A percentile compares a stretch with the other conserved stretches of the same genome.
Conservation (phyloP, 2,329 filamentous ascomycete genomes). For the Byssochlamys sp. region DNA sequence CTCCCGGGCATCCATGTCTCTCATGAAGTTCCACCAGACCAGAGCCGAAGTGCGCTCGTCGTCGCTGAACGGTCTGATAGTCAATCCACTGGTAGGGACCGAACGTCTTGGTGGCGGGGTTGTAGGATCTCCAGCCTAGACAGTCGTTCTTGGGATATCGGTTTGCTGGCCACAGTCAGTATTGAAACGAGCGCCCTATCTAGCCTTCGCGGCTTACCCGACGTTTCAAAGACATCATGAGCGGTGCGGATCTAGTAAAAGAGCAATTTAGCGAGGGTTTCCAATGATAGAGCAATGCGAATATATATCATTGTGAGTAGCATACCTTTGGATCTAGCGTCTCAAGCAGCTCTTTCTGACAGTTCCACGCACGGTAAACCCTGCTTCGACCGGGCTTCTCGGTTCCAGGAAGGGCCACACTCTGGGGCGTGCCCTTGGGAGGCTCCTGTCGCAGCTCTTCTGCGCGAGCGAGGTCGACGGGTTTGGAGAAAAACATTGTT, state of each 20-base stretch:
- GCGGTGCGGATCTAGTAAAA: slow-evolving; percentile 49
- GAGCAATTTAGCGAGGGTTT: not conserved
- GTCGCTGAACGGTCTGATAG: slow-evolving; percentile 67
- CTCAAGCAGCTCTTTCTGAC: slow-evolving; percentile 60
- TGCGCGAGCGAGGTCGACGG: slow-evolving; percentile 28
- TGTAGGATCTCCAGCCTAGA: slow-evolving; percentile 72
- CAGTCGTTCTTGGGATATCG: slow-evolving; percentile 59
- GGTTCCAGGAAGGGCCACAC: slow-evolving; percentile 65
- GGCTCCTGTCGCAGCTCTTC: slow-evolving; percentile 52
- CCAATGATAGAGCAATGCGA: not conserved
- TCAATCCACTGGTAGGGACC: slow-evolving; percentile 74
- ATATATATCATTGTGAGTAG: slow-evolving; percentile 1
- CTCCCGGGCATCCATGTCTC: slow-evolving; percentile 55
- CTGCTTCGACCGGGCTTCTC: slow-evolving; percentile 61
- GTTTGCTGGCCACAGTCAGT: slow-evolving; percentile 32
- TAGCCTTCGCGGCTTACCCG: slow-evolving; percentile 30
- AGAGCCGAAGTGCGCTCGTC: slow-evolving; percentile 74
- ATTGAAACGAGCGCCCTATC: slow-evolving; percentile 1
- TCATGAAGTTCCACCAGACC: slow-evolving; percentile 76
- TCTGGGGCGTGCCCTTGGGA: slow-evolving; percentile 67
- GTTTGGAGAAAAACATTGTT: slow-evolving; percentile 30
- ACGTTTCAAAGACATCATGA: slow-evolving; percentile 70
- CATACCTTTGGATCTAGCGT: slow-evolving; percentile 55
- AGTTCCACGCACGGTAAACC: slow-evolving; percentile 76
- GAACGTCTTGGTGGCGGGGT: slow-evolving; percentile 62